These are phyloP conservation scores for Pulveroboletus sp. DNA, from an alignment of 768 basidiomycete species.

Conservation along the genomic window DNA sequence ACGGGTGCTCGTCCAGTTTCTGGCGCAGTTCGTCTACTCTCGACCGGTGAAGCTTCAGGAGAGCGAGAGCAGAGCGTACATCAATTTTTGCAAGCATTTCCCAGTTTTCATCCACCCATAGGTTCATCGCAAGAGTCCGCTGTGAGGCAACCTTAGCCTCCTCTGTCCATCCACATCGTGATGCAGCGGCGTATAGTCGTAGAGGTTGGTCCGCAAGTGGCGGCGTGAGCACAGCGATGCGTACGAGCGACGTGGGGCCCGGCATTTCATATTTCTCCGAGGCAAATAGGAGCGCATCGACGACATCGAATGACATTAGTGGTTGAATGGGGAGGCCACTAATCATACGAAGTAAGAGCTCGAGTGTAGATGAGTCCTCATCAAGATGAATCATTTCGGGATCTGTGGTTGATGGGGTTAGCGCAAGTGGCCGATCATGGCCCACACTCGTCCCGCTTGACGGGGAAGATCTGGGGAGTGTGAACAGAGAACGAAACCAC, in stretches of 20 bases:
- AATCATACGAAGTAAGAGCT: slow-evolving; percentile 55
- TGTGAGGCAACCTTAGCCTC: slow-evolving; percentile 53
- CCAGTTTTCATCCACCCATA: slow-evolving; percentile 44
- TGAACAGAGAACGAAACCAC: slow-evolving; percentile 54
- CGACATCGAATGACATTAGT: slow-evolving; percentile 45
- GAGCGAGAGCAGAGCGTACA: slow-evolving; percentile 46
- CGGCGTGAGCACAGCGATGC: slow-evolving; percentile 51
- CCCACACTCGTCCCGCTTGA: neutral
- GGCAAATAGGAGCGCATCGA: slow-evolving; percentile 56
- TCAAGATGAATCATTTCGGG: slow-evolving; percentile 47
- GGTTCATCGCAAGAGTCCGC: slow-evolving; percentile 49
- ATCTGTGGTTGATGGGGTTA: slow-evolving; percentile 8
- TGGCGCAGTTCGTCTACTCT: slow-evolving; percentile 46
- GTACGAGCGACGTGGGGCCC: slow-evolving; percentile 56
- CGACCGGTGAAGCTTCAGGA: slow-evolving; percentile 50
- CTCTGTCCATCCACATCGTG: slow-evolving; percentile 54
- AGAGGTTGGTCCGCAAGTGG: slow-evolving; percentile 47
- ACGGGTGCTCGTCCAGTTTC: slow-evolving; percentile 53
- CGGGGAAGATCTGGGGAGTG: slow-evolving; percentile 41
- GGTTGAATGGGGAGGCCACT: slow-evolving; percentile 52
- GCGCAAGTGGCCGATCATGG: neutral
- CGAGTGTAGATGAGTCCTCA: slow-evolving; percentile 52
- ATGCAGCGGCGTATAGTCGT: slow-evolving; percentile 50
- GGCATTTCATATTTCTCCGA: slow-evolving; percentile 72
- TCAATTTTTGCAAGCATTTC: slow-evolving; percentile 44